Conservation (phyloP, 345 rosid genomes). For the Raphanus sativus region DNA sequence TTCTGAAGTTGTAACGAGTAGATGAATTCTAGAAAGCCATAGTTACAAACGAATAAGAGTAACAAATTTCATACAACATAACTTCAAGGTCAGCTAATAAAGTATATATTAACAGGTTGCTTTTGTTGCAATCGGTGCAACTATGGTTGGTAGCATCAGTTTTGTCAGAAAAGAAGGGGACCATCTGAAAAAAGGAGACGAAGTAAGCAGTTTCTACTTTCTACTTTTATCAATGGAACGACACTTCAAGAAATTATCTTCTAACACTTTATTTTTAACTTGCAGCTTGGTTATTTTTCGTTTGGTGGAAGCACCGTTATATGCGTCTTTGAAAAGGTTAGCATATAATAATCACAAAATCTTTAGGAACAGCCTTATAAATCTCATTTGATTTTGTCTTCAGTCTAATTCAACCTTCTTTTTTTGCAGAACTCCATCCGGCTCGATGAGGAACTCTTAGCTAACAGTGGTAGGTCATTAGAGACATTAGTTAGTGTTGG, state of each 20-base stretch:
- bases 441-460: slow-evolving; percentile 73
- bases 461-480: slow-evolving; percentile 70
- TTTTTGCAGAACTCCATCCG: slow-evolving; percentile 55
- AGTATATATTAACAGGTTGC: slow-evolving; percentile 60
- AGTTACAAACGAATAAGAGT: neutral
- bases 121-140: slow-evolving; percentile 91
- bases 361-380: neutral
- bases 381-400: neutral
- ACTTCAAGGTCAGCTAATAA: slow-evolving; percentile 12
- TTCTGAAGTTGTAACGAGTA: neutral
- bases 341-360: neutral
- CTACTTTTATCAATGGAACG: neutral
- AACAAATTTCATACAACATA: neutral
- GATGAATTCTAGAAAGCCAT: neutral
- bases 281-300: slow-evolving; percentile 85
- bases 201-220: slow-evolving; percentile 45
- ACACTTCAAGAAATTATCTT: neutral
- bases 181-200: slow-evolving; percentile 67
- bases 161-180: slow-evolving; percentile 65
- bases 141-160: slow-evolving; percentile 93
- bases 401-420: neutral
- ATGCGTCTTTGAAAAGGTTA: slow-evolving; percentile 83
- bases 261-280: slow-evolving; percentile 12
- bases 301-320: slow-evolving; percentile 97
- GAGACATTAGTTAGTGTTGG: slow-evolving; percentile 91